These are phyloP conservation scores for Aspergillus funiculosus DNA, from an alignment of 495 filamentous ascomycete species.

Conservation along the genomic window DNA sequence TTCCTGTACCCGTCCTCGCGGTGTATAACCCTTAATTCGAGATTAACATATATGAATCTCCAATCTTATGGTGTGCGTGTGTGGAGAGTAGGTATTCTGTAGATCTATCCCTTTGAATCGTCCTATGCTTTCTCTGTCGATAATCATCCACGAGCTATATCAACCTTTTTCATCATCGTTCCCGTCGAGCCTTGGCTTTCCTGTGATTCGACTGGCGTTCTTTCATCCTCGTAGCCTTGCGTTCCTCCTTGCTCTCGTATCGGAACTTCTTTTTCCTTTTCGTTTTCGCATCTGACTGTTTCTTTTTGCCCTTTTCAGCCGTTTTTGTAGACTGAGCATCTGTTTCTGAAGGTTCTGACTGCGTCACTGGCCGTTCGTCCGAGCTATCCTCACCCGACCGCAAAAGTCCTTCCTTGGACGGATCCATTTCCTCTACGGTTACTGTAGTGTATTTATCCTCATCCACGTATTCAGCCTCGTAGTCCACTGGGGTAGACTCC, in stretches of 20 bases:
- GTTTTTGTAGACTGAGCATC: constrained; percentile 24
- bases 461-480: constrained; percentile 92
- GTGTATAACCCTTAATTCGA: constrained; percentile 6
- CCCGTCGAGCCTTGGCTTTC: constrained; percentile 42
- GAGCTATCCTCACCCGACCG: constrained; percentile 47
- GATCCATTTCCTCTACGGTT: constrained; percentile 83
- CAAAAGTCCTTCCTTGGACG: constrained; percentile 64
- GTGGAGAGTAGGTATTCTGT: too few species aligned
- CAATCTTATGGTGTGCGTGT: too few species aligned
- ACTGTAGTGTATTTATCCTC: constrained; percentile 94
- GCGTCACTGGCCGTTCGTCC: constrained; percentile 34
- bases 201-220: constrained; percentile 55
- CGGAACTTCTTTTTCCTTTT: constrained; percentile 87
- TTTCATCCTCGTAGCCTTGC: constrained; percentile 60
- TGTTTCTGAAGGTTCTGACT: constrained; percentile 26
- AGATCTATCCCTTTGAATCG: too few species aligned
- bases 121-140: too few species aligned
- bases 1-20: constrained; percentile 12
- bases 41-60: not conserved
- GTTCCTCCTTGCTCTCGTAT: constrained; percentile 81
- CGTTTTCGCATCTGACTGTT: constrained; percentile 45
- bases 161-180: constrained; percentile 25
- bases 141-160: too few species aligned
- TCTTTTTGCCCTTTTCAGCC: constrained; percentile 44
- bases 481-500: constrained; percentile 58